A percentile compares a stretch with the other conserved stretches of the same genome.
Conservation (phyloP, 2,329 filamentous ascomycete species). For the Calonectria pseudoturangicola region DNA sequence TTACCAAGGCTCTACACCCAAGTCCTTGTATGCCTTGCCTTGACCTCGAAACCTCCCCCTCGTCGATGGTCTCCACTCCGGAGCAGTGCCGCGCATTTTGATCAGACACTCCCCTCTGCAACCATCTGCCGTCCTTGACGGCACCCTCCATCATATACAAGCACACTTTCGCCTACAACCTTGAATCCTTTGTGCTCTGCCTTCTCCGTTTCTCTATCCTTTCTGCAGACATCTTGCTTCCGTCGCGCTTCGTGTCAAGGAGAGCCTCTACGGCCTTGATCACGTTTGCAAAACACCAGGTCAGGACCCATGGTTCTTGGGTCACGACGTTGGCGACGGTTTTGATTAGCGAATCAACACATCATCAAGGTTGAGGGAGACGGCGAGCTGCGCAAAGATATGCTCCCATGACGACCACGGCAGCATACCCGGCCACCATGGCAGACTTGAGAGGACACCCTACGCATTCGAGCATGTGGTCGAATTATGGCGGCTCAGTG, state of each 20-base stretch:
- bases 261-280: conserved; percentile 40
- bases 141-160: conserved; percentile 66
- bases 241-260: conserved; percentile 44
- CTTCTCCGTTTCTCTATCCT: conserved; percentile 42
- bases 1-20: conserved; percentile 54
- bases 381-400: conserved; percentile 59
- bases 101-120: conserved; percentile 69
- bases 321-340: conserved; percentile 49
- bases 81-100: conserved; percentile 69
- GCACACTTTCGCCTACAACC: conserved; percentile 68
- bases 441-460: conserved; percentile 78
- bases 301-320: conserved; percentile 49
- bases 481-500: conserved; percentile 73
- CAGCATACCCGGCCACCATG: conserved; percentile 77
- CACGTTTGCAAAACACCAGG: conserved; percentile 34
- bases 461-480: conserved; percentile 74
- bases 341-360: conserved; percentile 46
- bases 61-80: conserved; percentile 64
- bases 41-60: conserved; percentile 60
- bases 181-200: conserved; percentile 50
- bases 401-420: conserved; percentile 77
- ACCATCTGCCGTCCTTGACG: conserved; percentile 65
- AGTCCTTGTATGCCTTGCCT: conserved; percentile 63
- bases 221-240: conserved; percentile 39
- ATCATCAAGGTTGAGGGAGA: conserved; percentile 51